These are phyloP conservation scores for Tieghemostelium lacteum DNA, from an alignment of 78 protist genomes.

Conservation along the genomic window DNA sequence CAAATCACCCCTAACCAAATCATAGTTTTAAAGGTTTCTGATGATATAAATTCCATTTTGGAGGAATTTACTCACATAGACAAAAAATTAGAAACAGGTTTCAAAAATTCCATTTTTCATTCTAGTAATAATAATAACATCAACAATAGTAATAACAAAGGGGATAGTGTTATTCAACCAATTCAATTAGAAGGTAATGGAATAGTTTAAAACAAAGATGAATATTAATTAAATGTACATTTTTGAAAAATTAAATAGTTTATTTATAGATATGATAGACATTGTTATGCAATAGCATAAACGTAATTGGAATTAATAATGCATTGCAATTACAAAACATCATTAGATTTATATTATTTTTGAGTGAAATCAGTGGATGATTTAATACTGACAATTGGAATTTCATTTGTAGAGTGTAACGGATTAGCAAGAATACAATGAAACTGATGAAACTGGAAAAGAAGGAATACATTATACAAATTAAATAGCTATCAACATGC, in stretches of 20 bases:
- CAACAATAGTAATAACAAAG: too few species aligned
- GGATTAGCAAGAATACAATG: slow-evolving; percentile 28
- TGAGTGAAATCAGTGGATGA: slow-evolving; percentile 48
- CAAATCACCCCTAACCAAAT: slow-evolving; percentile 50
- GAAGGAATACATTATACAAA: slow-evolving; percentile 30
- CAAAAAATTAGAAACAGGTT: too few species aligned
- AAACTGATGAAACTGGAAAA: slow-evolving; percentile 29
- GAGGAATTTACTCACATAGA: too few species aligned
- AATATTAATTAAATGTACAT: too few species aligned
- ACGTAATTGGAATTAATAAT: slow-evolving; percentile 37
- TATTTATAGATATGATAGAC: too few species aligned
- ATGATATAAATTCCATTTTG: slow-evolving; percentile 36
- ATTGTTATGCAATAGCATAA: slow-evolving; percentile 54
- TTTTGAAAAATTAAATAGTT: too few species aligned
- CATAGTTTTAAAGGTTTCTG: slow-evolving; percentile 27
- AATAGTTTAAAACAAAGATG: too few species aligned
- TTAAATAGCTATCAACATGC: slow-evolving; percentile 5
- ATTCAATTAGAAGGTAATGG: too few species aligned
- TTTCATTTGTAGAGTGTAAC: slow-evolving; percentile 37
- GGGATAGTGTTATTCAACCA: too few species aligned
- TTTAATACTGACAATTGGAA: slow-evolving; percentile 35
- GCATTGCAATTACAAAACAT: slow-evolving; percentile 60
- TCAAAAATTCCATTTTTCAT: too few species aligned
- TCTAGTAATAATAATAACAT: too few species aligned
- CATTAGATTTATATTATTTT: slow-evolving; percentile 12